These are phyloP conservation scores for Epichloe amarillans DNA, from an alignment of 2,329 filamentous ascomycete genomes.

Conservation along the genomic window DNA sequence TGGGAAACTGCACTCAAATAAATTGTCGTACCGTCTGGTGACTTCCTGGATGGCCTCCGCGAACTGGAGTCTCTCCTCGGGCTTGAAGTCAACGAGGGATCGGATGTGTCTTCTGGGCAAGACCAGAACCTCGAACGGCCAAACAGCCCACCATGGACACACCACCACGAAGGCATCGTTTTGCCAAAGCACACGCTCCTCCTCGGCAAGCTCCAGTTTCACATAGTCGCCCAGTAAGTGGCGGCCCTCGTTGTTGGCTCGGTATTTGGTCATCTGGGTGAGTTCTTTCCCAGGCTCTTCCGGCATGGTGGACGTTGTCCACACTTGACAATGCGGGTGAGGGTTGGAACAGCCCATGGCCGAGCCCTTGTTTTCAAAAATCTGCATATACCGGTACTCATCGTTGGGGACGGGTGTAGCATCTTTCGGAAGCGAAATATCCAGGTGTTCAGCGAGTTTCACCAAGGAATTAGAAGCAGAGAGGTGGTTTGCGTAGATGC, in stretches of 20 bases:
- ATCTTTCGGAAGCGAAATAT: conserved; percentile 25
- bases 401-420: conserved; percentile 40
- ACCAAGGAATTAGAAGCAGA: conserved; percentile 55
- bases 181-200: conserved; percentile 77
- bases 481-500: conserved; percentile 73
- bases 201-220: conserved; percentile 64
- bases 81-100: conserved; percentile 67
- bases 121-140: conserved; percentile 94
- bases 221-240: conserved; percentile 83
- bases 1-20: conserved; percentile 93
- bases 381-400: conserved; percentile 95
- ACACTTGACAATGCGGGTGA: conserved; percentile 92
- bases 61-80: conserved; percentile 56
- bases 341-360: conserved; percentile 99
- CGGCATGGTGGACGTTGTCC: conserved; percentile 83
- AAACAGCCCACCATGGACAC: conserved; percentile 95
- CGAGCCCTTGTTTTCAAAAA: conserved; percentile 96
- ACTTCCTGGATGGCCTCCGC: conserved; percentile 81
- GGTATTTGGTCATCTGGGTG: conserved; percentile 65
- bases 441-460: conserved; percentile 23
- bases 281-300: conserved; percentile 80
- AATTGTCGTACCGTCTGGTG: conserved; percentile 84
- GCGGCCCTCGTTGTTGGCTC: conserved; percentile 53
- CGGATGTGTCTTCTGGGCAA: conserved; percentile 74
- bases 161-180: conserved; percentile 76